These are phyloP conservation scores for Lasiodiplodia theobromae DNA, from an alignment of 2,329 filamentous ascomycete genomes.

Conservation along the genomic window DNA sequence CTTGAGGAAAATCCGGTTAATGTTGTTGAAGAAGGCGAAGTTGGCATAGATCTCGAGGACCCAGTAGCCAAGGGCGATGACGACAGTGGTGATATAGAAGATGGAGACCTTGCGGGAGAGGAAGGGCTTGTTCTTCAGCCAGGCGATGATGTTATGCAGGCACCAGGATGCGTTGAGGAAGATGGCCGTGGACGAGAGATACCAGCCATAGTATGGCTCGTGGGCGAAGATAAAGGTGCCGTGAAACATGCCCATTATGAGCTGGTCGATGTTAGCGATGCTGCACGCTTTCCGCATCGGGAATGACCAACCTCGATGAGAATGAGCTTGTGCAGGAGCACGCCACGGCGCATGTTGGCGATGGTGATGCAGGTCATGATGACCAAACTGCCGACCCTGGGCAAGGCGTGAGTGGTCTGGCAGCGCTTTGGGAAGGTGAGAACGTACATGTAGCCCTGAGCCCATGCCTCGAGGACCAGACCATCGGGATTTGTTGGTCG, in stretches of 20 bases:
- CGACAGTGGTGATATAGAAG: constrained; percentile 66
- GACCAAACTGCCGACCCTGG: constrained; percentile 49
- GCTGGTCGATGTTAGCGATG: constrained; percentile 42
- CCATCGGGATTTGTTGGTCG: constrained; percentile 43
- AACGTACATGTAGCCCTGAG: constrained; percentile 44
- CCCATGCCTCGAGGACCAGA: constrained; percentile 50
- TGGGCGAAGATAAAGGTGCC: constrained; percentile 67
- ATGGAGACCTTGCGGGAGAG: constrained; percentile 57
- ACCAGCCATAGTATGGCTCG: constrained; percentile 67
- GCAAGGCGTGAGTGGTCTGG: background rate
- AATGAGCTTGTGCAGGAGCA: constrained; percentile 59
- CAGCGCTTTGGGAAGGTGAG: background rate
- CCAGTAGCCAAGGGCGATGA: constrained; percentile 69
- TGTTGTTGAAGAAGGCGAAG: constrained; percentile 68
- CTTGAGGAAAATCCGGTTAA: constrained; percentile 59
- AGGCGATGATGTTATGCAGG: constrained; percentile 71
- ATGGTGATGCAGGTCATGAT: constrained; percentile 58
- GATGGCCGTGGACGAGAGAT: constrained; percentile 66
- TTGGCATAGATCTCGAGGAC: constrained; percentile 70
- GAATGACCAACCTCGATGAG: constrained; percentile 51
- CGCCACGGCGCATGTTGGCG: constrained; percentile 57
- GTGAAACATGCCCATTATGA: constrained; percentile 64
- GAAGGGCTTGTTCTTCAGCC: constrained; percentile 71
- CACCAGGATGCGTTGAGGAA: constrained; percentile 69
- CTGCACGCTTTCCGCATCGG: background rate